Evolutionary conservation across 2,329 filamentous ascomycete genomes (phyloP).

Genomic region (Trichoderma cornu-damae): DNA sequence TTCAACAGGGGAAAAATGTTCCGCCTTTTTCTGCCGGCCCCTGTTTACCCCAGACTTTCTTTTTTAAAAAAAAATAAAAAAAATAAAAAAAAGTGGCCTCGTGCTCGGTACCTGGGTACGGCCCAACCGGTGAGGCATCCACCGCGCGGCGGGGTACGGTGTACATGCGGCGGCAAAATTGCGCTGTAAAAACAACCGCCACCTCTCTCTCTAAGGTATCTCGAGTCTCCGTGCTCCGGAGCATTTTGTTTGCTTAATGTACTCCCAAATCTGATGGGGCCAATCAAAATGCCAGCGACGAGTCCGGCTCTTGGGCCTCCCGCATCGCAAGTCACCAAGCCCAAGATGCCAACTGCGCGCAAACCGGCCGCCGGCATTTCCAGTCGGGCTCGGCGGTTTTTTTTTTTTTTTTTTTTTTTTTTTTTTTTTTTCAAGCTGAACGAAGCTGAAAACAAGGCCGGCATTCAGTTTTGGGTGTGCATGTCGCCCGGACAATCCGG

Average conservation of each 20-base stretch:
- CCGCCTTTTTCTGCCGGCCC: conserved; percentile 10
- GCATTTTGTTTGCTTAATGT: not conserved
- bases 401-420: too few relatives aligned
- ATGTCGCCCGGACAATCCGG: too few relatives aligned
- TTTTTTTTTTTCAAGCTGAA: too few relatives aligned
- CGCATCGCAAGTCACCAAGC: not conserved
- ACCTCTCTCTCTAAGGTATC: too few relatives aligned
- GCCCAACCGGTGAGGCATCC: conserved; percentile 17
- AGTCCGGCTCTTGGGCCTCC: not conserved
- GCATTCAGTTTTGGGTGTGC: too few relatives aligned
- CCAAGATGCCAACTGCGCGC: not conserved
- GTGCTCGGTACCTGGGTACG: conserved; percentile 21
- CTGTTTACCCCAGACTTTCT: conserved; percentile 18
- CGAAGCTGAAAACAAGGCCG: too few relatives aligned
- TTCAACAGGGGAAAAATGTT: too few relatives aligned
- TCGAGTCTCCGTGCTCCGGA: not conserved
- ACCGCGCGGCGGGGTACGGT: conserved; percentile 25
- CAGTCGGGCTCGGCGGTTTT: not conserved
- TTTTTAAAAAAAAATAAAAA: too few relatives aligned
- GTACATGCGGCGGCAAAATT: conserved; percentile 19
- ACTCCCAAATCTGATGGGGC: too few relatives aligned
- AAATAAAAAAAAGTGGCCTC: conserved; percentile 5
- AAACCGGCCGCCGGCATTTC: too few relatives aligned
- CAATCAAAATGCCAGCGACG: not conserved
- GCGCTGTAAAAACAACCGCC: not conserved